Percentiles rank a stretch among this genome's conserved stretches.
phyloP scores from a whole-genome alignment of 2,329 filamentous ascomycete species.

The Lachnellula subtilissima region DNA sequence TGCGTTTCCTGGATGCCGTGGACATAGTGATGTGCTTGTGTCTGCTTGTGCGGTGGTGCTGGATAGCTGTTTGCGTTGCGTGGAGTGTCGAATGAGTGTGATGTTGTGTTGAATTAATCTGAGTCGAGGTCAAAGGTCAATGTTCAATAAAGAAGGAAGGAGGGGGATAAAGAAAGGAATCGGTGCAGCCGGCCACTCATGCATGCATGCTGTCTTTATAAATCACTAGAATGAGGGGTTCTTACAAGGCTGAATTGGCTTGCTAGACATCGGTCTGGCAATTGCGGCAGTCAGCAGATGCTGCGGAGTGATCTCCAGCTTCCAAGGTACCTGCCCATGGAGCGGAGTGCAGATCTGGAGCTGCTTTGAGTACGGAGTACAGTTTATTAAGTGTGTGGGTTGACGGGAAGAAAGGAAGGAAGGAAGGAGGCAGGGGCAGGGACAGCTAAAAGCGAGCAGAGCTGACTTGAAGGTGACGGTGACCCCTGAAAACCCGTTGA shows the following conservation, averaged over 20 bases:
- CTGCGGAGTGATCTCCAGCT: neutral
- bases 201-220: neutral
- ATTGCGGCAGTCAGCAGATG: constrained; percentile 2
- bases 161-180: neutral
- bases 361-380: neutral
- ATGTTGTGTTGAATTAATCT: neutral
- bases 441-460: too few relatives aligned
- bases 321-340: constrained; percentile 1
- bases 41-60: neutral
- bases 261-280: constrained; percentile 1
- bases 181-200: neutral
- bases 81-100: neutral
- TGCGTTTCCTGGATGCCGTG: constrained; percentile 25
- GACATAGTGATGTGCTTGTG: constrained; percentile 9
- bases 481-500: too few relatives aligned
- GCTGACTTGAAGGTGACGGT: too few relatives aligned
- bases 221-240: neutral
- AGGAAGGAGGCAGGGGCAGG: too few relatives aligned
- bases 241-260: constrained; percentile 4
- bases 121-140: neutral
- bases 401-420: too few relatives aligned
- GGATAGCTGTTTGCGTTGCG: neutral
- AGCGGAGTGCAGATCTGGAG: neutral
- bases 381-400: neutral
- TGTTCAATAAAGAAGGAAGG: neutral